These are phyloP conservation scores for sweet orange (Citrus sinensis) DNA, from an alignment of 345 rosid species.

Conservation along the genomic window DNA sequence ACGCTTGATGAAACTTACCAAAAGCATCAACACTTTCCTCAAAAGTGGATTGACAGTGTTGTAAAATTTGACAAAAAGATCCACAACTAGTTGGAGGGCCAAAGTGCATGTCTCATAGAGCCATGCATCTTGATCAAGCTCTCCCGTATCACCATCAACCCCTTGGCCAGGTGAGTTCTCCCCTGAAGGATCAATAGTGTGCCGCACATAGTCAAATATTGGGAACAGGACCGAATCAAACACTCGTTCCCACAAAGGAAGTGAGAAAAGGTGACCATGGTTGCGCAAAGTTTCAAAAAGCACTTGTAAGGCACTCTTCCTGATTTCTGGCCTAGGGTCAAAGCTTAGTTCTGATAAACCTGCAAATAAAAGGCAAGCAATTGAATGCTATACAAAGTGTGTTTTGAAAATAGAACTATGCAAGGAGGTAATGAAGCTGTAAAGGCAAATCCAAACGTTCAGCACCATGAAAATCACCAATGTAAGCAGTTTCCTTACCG, in stretches of 20 bases:
- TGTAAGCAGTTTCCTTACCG: conserved; percentile 45
- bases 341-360: conserved; percentile 98
- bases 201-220: conserved; percentile 94
- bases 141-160: conserved; percentile 51
- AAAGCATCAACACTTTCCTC: conserved; percentile 71
- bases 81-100: conserved; percentile 96
- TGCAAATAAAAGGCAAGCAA: conserved; percentile 31
- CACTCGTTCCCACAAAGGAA: conserved; percentile 83
- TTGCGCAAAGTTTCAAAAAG: conserved; percentile 88
- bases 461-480: conserved; percentile 2
- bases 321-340: conserved; percentile 96
- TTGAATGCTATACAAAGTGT: not conserved
- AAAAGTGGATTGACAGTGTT: conserved; percentile 90
- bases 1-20: conserved; percentile 86
- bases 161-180: conserved; percentile 62
- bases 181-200: conserved; percentile 96
- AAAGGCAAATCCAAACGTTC: conserved; percentile 15
- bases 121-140: conserved; percentile 98
- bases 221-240: conserved; percentile 94
- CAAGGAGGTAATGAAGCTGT: not conserved
- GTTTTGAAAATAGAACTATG: not conserved
- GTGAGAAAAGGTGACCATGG: conserved; percentile 91
- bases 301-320: conserved; percentile 92
- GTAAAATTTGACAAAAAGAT: conserved; percentile 95
- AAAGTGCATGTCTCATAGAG: conserved; percentile 99